A percentile compares a stretch with the other conserved stretches of the same genome.
Conservation (phyloP, 2,329 filamentous ascomycete genomes). For the Zasmidium angulare region DNA sequence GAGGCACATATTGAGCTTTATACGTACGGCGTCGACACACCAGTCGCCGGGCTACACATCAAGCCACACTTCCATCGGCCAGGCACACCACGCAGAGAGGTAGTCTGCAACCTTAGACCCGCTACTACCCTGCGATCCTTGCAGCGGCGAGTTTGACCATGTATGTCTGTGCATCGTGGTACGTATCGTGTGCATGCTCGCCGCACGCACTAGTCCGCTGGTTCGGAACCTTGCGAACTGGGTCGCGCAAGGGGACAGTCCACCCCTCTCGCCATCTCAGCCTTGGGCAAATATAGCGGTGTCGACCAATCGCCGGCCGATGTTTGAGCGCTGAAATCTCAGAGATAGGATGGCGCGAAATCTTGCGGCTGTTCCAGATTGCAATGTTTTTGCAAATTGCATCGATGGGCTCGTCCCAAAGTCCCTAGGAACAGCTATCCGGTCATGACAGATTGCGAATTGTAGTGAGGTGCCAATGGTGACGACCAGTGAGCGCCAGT, state of each 20-base stretch:
- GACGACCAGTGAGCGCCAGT: not conserved
- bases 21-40: too few relatives aligned
- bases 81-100: too few relatives aligned
- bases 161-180: not conserved
- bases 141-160: not conserved
- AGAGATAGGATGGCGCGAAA: not conserved
- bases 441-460: too few relatives aligned
- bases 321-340: not conserved
- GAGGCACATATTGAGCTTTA: not conserved
- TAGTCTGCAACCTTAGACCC: conserved; percentile 1
- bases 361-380: not conserved
- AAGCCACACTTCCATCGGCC: too few relatives aligned
- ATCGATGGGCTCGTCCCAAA: too few relatives aligned
- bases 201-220: not conserved
- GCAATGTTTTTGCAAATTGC: too few relatives aligned
- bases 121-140: conserved; percentile 7
- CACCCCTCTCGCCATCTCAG: too few relatives aligned
- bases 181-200: not conserved
- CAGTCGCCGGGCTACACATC: too few relatives aligned
- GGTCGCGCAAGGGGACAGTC: too few relatives aligned
- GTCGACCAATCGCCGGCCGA: not conserved
- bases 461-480: not conserved
- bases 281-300: not conserved
- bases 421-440: too few relatives aligned
- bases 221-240: not conserved